Base-by-base conservation (phyloP, 129 eudicot species). In the Logfia minima region DNA sequence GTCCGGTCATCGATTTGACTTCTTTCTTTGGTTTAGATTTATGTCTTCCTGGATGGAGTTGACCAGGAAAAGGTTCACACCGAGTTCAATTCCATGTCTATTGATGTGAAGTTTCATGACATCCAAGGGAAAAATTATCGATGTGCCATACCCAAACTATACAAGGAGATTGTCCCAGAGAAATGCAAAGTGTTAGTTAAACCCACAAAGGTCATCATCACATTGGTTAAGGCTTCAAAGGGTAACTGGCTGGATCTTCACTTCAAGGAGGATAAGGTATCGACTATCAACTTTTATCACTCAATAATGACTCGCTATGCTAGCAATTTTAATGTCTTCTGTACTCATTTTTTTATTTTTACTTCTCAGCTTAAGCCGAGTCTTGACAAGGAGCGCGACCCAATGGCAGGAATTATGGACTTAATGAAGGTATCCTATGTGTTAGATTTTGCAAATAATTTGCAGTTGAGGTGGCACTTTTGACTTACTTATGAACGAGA, bases 401-500 rank as follows among this genome's bases (percentile, higher is more conserved):
- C 97, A 4, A 93, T 93, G 98, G 93, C 96, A 18, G 97, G 98
- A 68, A 93, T 93, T 37, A 91, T 93, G 98, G 97, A 89, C 76
- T 77, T 93, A 71, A 93, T 93, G 98, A 93, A 93, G 98, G 98
- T 93, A 66, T 65, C 10, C 4, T 29, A 29, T 31, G 21, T 65
- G 0, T 29, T 24, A 11, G 37, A 22, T 68, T 39, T 19, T 55
- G 4, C 22, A 18, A 55, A 18, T 53, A 52, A 5, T 53, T 53
- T 18, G 23, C 59, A 52, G 59, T 52, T 3, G 21, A 52, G 59
- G 59, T 52, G 59, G 19, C 59, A 52, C 2, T 17, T 18, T 55
- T 55, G 8, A 55, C 22, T 55, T 55, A 53, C 21, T 53, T 18
- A 1, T 34, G 28, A 16, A 37, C 2, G 1, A 4, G 17, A 3